Percentiles rank a stretch among this genome's conserved stretches.
These are phyloP conservation scores for Vachellia collinsii DNA, from an alignment of 306 rosid species.

Conservation along the genomic window DNA sequence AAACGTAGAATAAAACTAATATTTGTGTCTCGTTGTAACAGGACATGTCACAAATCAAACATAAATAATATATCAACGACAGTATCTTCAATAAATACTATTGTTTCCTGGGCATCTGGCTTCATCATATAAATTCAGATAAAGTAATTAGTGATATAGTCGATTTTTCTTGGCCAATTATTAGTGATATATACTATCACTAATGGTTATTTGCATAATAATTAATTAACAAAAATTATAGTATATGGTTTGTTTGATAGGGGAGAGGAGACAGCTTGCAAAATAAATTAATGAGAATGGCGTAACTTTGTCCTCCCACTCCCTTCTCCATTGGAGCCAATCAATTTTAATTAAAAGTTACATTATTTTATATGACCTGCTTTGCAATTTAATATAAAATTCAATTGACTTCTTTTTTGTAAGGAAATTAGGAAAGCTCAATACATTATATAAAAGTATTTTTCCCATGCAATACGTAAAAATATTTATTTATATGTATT, in stretches of 20 bases:
- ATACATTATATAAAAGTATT: no score
- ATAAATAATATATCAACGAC: neutral
- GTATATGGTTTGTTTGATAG: neutral
- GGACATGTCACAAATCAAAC: neutral
- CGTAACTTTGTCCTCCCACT: neutral
- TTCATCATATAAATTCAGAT: neutral
- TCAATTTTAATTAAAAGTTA: neutral
- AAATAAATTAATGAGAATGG: neutral
- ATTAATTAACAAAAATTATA: neutral
- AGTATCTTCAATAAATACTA: neutral
- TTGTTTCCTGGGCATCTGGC: neutral
- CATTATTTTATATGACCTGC: no score
- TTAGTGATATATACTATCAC: neutral
- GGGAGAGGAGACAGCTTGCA: neutral
- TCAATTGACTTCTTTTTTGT: no score
- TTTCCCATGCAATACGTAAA: no score
- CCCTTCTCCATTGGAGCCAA: neutral
- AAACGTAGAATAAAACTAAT: neutral
- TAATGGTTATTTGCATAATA: neutral
- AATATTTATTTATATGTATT: no score
- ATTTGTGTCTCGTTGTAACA: neutral
- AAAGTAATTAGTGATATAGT: neutral
- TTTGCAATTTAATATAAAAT: no score
- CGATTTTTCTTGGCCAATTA: neutral
- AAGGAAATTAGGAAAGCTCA: no score